These are phyloP conservation scores for Ceriops decandra DNA, from an alignment of 345 rosid genomes.

Conservation along the genomic window DNA sequence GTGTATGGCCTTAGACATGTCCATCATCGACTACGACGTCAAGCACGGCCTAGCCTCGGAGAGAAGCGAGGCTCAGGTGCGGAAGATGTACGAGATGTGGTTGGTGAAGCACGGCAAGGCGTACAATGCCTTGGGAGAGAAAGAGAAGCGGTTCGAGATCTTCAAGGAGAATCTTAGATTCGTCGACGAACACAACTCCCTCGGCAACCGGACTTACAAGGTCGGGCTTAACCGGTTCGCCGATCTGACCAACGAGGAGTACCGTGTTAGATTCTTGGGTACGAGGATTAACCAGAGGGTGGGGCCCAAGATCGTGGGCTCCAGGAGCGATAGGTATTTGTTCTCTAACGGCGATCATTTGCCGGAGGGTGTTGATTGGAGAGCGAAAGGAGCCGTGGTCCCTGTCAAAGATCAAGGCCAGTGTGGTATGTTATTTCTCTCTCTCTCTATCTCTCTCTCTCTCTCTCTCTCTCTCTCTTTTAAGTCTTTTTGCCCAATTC, in stretches of 20 bases:
- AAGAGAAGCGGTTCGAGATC: slow-evolving; percentile 47
- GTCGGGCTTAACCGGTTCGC: slow-evolving; percentile 63
- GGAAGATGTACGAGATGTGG: slow-evolving; percentile 52
- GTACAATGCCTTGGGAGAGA: slow-evolving; percentile 57
- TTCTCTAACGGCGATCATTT: slow-evolving; percentile 6
- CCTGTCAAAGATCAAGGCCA: slow-evolving; percentile 32
- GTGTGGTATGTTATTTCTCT: slow-evolving; percentile 17
- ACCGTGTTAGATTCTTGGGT: slow-evolving; percentile 38
- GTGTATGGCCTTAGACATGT: slow-evolving; percentile 45
- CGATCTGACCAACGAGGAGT: slow-evolving; percentile 62
- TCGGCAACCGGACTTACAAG: slow-evolving; percentile 31
- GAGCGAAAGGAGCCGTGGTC: slow-evolving; percentile 25
- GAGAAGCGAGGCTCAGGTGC: slow-evolving; percentile 25
- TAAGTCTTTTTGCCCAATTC: not conserved
- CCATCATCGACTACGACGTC: slow-evolving; percentile 41
- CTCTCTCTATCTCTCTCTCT: not conserved
- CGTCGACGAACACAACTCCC: slow-evolving; percentile 45
- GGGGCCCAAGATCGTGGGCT: not conserved
- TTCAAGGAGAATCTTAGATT: slow-evolving; percentile 58
- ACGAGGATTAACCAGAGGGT: slow-evolving; percentile 21
- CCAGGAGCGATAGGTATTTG: slow-evolving; percentile 15
- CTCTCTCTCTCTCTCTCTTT: not conserved
- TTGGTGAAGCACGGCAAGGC: slow-evolving; percentile 44
- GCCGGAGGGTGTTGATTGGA: slow-evolving; percentile 29
- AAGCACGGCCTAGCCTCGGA: slow-evolving; percentile 17